These are phyloP conservation scores for Penicillium paneum DNA, from an alignment of 2,329 filamentous ascomycete species.

Conservation along the genomic window DNA sequence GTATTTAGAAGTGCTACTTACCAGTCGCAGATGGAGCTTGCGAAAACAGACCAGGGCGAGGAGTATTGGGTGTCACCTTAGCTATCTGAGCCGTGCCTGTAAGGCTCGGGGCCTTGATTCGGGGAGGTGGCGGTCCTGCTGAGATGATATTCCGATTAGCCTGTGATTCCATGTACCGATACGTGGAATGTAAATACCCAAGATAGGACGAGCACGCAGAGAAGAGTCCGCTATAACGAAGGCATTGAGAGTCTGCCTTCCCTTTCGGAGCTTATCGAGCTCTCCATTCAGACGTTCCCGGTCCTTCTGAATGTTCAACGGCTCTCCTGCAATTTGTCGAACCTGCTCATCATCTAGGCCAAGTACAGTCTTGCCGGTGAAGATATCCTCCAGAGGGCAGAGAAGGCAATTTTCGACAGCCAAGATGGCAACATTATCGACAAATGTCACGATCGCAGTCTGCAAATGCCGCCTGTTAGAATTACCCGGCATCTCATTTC, in stretches of 20 bases:
- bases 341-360: constrained; percentile 34
- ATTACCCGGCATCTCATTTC: background rate
- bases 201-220: background rate
- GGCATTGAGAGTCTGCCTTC: background rate
- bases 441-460: constrained; percentile 43
- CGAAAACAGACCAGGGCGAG: background rate
- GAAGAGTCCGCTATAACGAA: background rate
- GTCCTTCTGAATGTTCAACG: constrained; percentile 11
- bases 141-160: background rate
- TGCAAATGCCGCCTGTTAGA: background rate
- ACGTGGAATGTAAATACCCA: background rate
- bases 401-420: constrained; percentile 52
- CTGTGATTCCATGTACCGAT: background rate
- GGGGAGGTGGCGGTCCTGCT: background rate
- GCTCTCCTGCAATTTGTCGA: constrained; percentile 40
- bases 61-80: background rate
- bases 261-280: constrained; percentile 17
- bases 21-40: background rate
- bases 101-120: background rate
- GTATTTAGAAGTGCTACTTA: background rate
- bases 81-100: background rate
- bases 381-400: constrained; percentile 39
- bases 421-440: constrained; percentile 50
- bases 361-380: constrained; percentile 40
- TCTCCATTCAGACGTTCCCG: constrained; percentile 14